A percentile compares a stretch with the other conserved stretches of the same genome.
These are phyloP conservation scores for Monosporascus sp. DNA, from an alignment of 2,329 filamentous ascomycete species.

Conservation along the genomic window DNA sequence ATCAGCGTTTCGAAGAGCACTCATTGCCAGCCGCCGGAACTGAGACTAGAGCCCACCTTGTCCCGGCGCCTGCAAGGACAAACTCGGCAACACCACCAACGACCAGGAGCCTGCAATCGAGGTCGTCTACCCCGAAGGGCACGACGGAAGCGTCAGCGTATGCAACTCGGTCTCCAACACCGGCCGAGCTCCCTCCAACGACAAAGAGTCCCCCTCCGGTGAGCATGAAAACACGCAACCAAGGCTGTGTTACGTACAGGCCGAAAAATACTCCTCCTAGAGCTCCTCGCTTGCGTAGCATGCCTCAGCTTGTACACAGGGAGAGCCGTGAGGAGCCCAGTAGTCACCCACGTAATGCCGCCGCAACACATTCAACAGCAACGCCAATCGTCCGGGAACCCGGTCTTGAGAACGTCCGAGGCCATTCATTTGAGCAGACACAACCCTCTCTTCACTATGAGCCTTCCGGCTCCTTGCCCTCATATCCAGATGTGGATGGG, in stretches of 20 bases:
- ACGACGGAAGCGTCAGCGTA: constrained; percentile 2
- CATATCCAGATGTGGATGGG: constrained; percentile 13
- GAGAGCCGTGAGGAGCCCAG: constrained; percentile 26
- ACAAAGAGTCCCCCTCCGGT: constrained; percentile 34
- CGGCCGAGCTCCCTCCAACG: constrained; percentile 7
- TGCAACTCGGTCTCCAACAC: constrained; percentile 5
- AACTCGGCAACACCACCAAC: constrained; percentile 25
- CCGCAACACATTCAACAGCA: not conserved
- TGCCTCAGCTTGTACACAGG: constrained; percentile 18
- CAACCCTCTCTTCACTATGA: not conserved
- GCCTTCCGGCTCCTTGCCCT: not conserved
- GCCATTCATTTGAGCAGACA: not conserved
- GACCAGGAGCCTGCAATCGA: constrained; percentile 10
- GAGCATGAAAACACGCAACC: constrained; percentile 37
- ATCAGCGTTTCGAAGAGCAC: not conserved
- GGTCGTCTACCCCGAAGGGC: constrained; percentile 7
- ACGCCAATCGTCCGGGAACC: constrained; percentile 4
- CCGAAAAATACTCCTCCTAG: constrained; percentile 29
- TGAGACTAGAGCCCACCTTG: not conserved
- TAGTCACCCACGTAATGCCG: constrained; percentile 9
- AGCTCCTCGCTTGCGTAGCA: constrained; percentile 5
- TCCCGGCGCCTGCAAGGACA: constrained; percentile 8
- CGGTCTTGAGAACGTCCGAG: constrained; percentile 4
- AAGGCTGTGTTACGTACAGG: constrained; percentile 27
- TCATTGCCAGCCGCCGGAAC: not conserved